Percentiles rank a stretch among this genome's conserved stretches.
Conservation (phyloP, 192 early-diverging fungal genomes). For the Piromyces sp. region DNA sequence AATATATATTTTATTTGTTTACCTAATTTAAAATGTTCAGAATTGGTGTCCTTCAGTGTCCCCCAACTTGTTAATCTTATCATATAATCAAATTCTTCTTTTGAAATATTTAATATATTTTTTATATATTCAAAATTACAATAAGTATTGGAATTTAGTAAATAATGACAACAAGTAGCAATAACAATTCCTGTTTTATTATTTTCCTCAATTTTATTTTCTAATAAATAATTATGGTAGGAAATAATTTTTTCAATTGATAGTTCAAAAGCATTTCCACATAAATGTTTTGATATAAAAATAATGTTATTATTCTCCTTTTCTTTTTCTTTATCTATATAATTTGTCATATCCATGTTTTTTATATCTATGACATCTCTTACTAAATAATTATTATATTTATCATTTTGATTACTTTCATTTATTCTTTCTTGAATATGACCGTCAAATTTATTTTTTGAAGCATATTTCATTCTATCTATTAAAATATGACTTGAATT, state of each 20-base stretch:
- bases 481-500: neutral
- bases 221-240: neutral
- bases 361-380: neutral
- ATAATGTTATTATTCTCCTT: neutral
- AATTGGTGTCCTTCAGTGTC: neutral
- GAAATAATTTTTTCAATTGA: neutral
- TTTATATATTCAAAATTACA: neutral
- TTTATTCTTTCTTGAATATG: neutral
- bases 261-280: neutral
- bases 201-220: neutral
- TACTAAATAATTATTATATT: neutral
- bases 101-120: neutral
- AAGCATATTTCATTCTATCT: neutral
- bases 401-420: neutral
- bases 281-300: neutral
- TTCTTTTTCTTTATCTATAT: neutral
- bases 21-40: neutral
- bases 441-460: neutral
- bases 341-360: neutral
- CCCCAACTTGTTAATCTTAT: neutral
- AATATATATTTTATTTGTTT: neutral
- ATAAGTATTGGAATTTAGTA: neutral
- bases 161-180: neutral
- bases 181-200: neutral
- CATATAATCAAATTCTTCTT: neutral